A percentile compares a stretch with the other conserved stretches of the same genome.
These are phyloP conservation scores for Leishmania braziliensis DNA, from an alignment of 208 protist genomes.

Conservation along the genomic window DNA sequence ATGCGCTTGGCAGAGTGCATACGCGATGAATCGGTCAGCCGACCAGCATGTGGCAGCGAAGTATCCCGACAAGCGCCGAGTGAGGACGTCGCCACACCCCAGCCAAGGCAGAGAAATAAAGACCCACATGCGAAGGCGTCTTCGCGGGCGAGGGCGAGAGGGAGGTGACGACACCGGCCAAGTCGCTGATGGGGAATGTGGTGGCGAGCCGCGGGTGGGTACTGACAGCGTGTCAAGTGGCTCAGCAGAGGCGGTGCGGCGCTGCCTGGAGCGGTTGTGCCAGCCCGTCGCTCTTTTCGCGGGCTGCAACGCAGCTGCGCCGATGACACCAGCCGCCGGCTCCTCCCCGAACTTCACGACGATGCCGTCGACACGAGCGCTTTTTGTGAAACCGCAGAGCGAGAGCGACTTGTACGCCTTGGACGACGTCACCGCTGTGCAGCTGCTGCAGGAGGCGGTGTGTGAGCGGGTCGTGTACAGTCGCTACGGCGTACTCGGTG, in stretches of 20 bases:
- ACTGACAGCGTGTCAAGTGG: neutral
- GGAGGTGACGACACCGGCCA: neutral
- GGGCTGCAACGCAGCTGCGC: constrained; percentile 9
- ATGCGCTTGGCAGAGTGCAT: too few species aligned
- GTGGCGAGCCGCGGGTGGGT: constrained; percentile 3
- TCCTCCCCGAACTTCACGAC: neutral
- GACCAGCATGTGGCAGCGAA: too few species aligned
- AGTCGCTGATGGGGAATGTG: too few species aligned
- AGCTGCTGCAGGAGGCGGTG: constrained; percentile 46
- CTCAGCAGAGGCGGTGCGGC: constrained; percentile 28
- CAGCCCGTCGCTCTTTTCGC: constrained; percentile 29
- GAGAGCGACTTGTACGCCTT: constrained; percentile 21
- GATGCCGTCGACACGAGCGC: constrained; percentile 11
- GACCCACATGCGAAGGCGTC: neutral
- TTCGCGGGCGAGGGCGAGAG: neutral
- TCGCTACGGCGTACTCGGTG: constrained; percentile 77
- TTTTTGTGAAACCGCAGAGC: constrained; percentile 20
- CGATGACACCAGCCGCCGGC: constrained; percentile 5
- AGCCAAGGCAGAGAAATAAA: neutral
- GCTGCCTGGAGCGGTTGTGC: constrained; percentile 29
- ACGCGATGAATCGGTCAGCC: too few species aligned
- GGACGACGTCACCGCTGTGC: constrained; percentile 34
- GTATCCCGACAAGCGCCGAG: too few species aligned
- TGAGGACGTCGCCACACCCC: neutral
- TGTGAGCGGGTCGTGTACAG: constrained; percentile 78